Percentiles rank a stretch among this genome's conserved stretches.
Evolutionary conservation across 768 basidiomycete species (phyloP).

Genomic region (Hygrophorus pudorinus): DNA sequence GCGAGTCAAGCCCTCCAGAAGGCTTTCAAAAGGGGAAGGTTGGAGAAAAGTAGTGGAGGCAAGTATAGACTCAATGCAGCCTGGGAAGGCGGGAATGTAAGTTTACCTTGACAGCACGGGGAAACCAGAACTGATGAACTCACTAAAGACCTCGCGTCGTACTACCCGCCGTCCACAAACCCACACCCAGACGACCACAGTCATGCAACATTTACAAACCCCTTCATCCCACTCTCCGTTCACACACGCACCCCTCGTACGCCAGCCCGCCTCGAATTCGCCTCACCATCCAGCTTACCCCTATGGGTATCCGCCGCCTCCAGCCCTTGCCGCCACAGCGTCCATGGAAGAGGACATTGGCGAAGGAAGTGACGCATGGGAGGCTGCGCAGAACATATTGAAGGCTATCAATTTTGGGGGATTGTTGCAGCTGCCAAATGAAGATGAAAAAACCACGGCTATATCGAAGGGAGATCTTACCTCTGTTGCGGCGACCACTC

Average conservation of each 20-base stretch:
- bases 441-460: conserved; percentile 14
- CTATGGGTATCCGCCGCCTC: conserved; percentile 15
- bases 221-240: conserved; percentile 40
- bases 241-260: conserved; percentile 44
- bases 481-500: no score
- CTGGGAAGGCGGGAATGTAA: conserved; percentile 78
- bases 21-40: conserved; percentile 70
- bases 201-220: conserved; percentile 14
- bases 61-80: conserved; percentile 66
- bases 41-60: conserved; percentile 64
- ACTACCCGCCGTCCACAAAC: conserved; percentile 78
- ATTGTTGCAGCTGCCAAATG: conserved; percentile 32
- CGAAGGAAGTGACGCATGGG: conserved; percentile 56
- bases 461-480: no score
- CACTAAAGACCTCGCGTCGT: conserved; percentile 56
- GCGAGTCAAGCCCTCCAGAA: conserved; percentile 87
- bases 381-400: conserved; percentile 69
- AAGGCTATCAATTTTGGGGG: conserved; percentile 67
- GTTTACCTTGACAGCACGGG: conserved; percentile 16
- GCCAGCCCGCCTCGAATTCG: conserved; percentile 14
- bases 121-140: conserved; percentile 1
- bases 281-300: background rate
- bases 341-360: conserved; percentile 22
- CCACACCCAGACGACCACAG: conserved; percentile 17
- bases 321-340: conserved; percentile 16